These are phyloP conservation scores for Wickerhamomyces rabaulensis DNA, from an alignment of 805 yeast genomes.

Conservation along the genomic window DNA sequence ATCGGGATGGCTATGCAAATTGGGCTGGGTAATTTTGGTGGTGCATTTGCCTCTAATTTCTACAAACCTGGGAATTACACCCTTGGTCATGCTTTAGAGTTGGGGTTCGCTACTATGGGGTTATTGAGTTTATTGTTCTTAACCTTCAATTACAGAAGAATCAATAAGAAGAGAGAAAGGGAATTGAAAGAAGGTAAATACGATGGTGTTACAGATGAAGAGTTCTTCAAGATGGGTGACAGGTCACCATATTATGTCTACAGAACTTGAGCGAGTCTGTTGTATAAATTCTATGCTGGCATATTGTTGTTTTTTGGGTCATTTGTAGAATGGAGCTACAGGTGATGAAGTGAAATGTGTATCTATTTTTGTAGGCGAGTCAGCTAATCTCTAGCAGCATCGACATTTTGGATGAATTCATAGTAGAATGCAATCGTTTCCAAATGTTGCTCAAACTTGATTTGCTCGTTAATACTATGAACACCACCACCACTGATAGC, in stretches of 20 bases:
- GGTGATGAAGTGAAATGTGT: no score
- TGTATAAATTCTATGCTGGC: no score
- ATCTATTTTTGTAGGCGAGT: no score
- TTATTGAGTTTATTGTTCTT: conserved; percentile 18
- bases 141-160: conserved; percentile 17
- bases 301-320: no score
- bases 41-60: conserved; percentile 30
- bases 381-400: conserved; percentile 15
- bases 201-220: conserved; percentile 22
- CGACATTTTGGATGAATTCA: conserved; percentile 41
- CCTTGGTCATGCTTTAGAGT: conserved; percentile 28
- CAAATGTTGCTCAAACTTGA: conserved; percentile 47
- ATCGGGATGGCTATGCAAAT: conserved; percentile 33
- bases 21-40: conserved; percentile 32
- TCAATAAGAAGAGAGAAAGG: conserved; percentile 21
- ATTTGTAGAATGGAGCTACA: no score
- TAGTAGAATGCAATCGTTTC: conserved; percentile 46
- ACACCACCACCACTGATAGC: conserved; percentile 20
- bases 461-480: conserved; percentile 56
- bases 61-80: conserved; percentile 26
- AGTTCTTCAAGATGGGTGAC: conserved; percentile 36
- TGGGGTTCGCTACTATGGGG: conserved; percentile 31
- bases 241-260: conserved; percentile 36
- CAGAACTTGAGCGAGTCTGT: conserved; percentile 6
- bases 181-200: conserved; percentile 28